Conservation (phyloP, 176 grass and related monocot genomes). For the Ensete ventricosum region DNA sequence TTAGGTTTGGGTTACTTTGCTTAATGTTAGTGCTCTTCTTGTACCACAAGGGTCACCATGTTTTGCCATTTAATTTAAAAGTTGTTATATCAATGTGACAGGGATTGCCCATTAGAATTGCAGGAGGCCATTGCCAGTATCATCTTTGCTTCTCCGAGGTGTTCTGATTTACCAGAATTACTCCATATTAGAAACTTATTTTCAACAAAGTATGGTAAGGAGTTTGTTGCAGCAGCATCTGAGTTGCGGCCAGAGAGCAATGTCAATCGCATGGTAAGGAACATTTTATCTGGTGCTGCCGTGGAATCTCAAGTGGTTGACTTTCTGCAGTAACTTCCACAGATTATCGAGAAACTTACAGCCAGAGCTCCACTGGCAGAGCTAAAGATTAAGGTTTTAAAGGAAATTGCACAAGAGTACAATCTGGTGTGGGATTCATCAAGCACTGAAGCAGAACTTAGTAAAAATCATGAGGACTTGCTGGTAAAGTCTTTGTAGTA, state of each 20-base stretch:
- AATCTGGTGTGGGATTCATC: conserved; percentile 87
- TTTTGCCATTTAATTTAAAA: conserved; percentile 6
- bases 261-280: conserved; percentile 27
- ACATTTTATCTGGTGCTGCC: neutral
- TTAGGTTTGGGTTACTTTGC: neutral
- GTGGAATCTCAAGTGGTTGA: neutral
- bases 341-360: conserved; percentile 98
- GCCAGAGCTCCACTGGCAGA: conserved; percentile 78
- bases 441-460: conserved; percentile 76
- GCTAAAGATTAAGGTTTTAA: conserved; percentile 70
- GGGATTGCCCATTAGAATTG: conserved; percentile 33
- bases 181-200: conserved; percentile 23
- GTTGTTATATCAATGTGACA: conserved; percentile 29
- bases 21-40: neutral
- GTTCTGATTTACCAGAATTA: conserved; percentile 36
- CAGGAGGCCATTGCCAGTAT: conserved; percentile 35
- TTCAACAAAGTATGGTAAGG: conserved; percentile 36
- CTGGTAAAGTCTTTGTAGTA: conserved; percentile 41
- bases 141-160: conserved; percentile 34
- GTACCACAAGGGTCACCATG: neutral
- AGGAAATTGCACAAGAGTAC: conserved; percentile 73
- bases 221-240: conserved; percentile 21
- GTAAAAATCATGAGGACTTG: conserved; percentile 88
- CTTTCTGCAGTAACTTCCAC: conserved; percentile 11
- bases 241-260: conserved; percentile 34